Evolutionary conservation across 1,139 yeast genomes (phyloP).

Genomic region (Hansenula sp.): DNA sequence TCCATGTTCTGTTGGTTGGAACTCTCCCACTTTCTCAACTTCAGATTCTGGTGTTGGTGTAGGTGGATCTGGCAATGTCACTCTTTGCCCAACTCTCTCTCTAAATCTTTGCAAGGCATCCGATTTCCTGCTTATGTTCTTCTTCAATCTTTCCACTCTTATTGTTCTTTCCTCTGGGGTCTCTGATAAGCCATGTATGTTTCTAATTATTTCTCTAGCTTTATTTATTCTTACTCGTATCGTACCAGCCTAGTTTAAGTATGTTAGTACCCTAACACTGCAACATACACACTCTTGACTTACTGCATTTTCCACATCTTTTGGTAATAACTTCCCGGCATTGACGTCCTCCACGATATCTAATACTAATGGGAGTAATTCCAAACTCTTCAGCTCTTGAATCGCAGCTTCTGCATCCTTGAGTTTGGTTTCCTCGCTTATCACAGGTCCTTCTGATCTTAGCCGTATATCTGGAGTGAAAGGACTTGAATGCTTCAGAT

Average conservation of each 20-base stretch:
- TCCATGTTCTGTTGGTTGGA: neutral
- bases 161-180: slow-evolving; percentile 19
- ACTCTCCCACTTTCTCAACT: neutral
- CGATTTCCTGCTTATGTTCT: slow-evolving; percentile 13
- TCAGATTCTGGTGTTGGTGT: neutral
- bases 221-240: slow-evolving; percentile 15
- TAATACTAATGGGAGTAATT: slow-evolving; percentile 20
- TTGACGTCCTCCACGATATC: slow-evolving; percentile 23
- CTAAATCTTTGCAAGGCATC: slow-evolving; percentile 12
- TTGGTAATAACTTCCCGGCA: slow-evolving; percentile 18
- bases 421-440: neutral
- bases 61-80: slow-evolving; percentile 4
- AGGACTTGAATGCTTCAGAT: slow-evolving; percentile 1
- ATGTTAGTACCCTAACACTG: neutral
- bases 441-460: neutral
- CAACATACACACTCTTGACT: neutral
- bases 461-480: slow-evolving; percentile 2
- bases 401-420: slow-evolving; percentile 6
- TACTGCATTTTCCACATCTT: slow-evolving; percentile 22
- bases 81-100: slow-evolving; percentile 9
- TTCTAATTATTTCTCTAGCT: slow-evolving; percentile 17
- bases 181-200: slow-evolving; percentile 20
- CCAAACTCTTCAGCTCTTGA: slow-evolving; percentile 16
- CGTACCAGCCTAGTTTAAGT: slow-evolving; percentile 12
- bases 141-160: slow-evolving; percentile 13